Conservation (phyloP, 805 yeast genomes). For the Wickerhamomyces mucosus region DNA sequence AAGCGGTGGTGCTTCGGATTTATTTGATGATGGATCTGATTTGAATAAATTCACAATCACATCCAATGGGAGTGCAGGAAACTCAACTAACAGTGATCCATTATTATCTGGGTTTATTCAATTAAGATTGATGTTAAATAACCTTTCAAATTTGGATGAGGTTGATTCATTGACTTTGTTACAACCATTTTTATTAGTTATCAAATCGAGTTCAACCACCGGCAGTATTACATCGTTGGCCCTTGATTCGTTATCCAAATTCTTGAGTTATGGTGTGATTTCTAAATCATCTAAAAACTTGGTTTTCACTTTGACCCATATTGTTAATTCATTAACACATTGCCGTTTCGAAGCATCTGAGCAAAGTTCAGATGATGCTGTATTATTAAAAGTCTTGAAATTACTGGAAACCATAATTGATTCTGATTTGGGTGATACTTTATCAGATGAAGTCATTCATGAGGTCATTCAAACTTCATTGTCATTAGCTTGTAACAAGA, state of each 20-base stretch:
- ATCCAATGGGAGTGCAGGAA: constrained; percentile 7
- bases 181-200: constrained; percentile 79
- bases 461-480: constrained; percentile 89
- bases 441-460: constrained; percentile 74
- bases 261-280: constrained; percentile 64
- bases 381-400: constrained; percentile 71
- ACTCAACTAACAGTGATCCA: constrained; percentile 39
- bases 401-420: constrained; percentile 59
- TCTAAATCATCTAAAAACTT: constrained; percentile 43
- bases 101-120: constrained; percentile 73
- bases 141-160: constrained; percentile 37
- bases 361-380: constrained; percentile 86
- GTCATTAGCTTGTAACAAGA: constrained; percentile 84
- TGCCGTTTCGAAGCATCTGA: constrained; percentile 95
- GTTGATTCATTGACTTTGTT: constrained; percentile 67
- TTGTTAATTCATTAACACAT: constrained; percentile 66
- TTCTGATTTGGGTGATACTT: constrained; percentile 52
- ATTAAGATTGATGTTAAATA: constrained; percentile 60
- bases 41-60: constrained; percentile 19
- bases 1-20: constrained; percentile 47
- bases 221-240: constrained; percentile 83
- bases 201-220: constrained; percentile 76
- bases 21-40: constrained; percentile 37
- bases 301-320: constrained; percentile 49
- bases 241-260: constrained; percentile 62